phyloP scores from a whole-genome alignment of 805 yeast genomes.

The Phaffomyces thermotolerans region DNA sequence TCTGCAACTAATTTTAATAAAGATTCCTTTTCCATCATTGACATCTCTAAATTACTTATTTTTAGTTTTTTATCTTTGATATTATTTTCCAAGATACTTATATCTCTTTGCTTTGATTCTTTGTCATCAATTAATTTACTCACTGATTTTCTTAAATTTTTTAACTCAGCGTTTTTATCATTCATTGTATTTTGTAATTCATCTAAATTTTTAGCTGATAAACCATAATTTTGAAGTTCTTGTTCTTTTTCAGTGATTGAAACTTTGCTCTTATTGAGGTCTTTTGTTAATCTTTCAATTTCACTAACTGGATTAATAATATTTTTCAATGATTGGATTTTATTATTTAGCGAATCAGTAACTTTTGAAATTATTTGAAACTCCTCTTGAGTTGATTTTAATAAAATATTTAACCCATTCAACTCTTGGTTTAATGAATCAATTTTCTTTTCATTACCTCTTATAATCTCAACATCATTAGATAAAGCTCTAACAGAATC shows the following conservation, averaged over 20 bases:
- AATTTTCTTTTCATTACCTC: conserved; percentile 8
- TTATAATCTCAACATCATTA: conserved; percentile 21
- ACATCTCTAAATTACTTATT: conserved; percentile 46
- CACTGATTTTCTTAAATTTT: conserved; percentile 30
- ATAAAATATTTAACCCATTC: conserved; percentile 10
- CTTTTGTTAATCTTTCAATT: conserved; percentile 27
- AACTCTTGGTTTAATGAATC: conserved; percentile 9
- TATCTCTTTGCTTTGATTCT: conserved; percentile 37
- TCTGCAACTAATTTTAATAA: conserved; percentile 33
- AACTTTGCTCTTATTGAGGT: conserved; percentile 21
- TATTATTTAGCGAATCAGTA: not conserved
- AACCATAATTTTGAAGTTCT: conserved; percentile 33
- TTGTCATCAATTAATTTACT: conserved; percentile 32
- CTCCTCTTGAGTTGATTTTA: conserved; percentile 1
- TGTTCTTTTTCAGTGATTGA: conserved; percentile 26
- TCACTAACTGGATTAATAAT: conserved; percentile 28
- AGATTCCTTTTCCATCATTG: conserved; percentile 40
- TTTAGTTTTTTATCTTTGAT: conserved; percentile 46
- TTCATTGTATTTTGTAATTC: conserved; percentile 35
- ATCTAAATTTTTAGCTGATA: conserved; percentile 30
- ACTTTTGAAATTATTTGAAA: not conserved
- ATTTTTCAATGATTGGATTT: conserved; percentile 7
- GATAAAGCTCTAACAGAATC: conserved; percentile 23
- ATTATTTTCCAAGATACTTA: conserved; percentile 38
- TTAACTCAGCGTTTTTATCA: conserved; percentile 31